These are phyloP conservation scores for Neopestalotiopsis rosae DNA, from an alignment of 2,329 filamentous ascomycete species.

Conservation along the genomic window DNA sequence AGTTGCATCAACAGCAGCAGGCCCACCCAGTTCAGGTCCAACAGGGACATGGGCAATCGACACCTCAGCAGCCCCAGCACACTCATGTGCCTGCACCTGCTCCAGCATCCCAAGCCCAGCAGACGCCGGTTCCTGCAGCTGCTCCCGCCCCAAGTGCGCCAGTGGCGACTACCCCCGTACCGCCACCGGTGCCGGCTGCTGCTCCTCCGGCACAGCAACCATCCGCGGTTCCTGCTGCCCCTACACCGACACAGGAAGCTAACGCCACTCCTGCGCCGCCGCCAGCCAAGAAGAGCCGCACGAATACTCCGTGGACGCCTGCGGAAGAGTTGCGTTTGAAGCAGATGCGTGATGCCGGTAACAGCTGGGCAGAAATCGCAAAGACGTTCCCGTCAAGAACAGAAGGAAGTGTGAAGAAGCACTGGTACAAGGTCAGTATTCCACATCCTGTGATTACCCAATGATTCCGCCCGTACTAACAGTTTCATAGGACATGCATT, in stretches of 20 bases:
- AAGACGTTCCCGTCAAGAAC: slow-evolving; percentile 96
- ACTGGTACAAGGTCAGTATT: slow-evolving; percentile 89
- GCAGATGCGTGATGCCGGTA: slow-evolving; percentile 89
- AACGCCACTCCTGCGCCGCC: slow-evolving; percentile 48
- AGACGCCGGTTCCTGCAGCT: slow-evolving; percentile 34
- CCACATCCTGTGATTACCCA: not conserved
- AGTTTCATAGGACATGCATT: slow-evolving; percentile 88
- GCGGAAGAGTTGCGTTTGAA: slow-evolving; percentile 92
- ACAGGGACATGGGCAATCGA: slow-evolving; percentile 32
- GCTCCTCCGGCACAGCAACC: slow-evolving; percentile 36
- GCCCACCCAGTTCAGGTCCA: slow-evolving; percentile 36
- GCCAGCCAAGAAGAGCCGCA: slow-evolving; percentile 87
- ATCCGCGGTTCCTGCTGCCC: slow-evolving; percentile 31
- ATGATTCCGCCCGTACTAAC: not conserved
- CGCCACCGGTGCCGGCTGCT: slow-evolving; percentile 34
- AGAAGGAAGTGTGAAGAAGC: slow-evolving; percentile 98
- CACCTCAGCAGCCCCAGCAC: slow-evolving; percentile 35
- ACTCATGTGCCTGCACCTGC: slow-evolving; percentile 18
- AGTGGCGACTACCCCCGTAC: slow-evolving; percentile 27
- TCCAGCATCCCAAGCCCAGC: slow-evolving; percentile 26
- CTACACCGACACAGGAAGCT: slow-evolving; percentile 39
- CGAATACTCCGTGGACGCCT: slow-evolving; percentile 98
- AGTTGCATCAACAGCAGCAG: slow-evolving; percentile 33
- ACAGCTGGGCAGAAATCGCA: slow-evolving; percentile 97
- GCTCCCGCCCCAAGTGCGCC: slow-evolving; percentile 31